Evolutionary conservation across 2,329 filamentous ascomycete genomes (phyloP).

Genomic region (Cladobotryum protrusum): DNA sequence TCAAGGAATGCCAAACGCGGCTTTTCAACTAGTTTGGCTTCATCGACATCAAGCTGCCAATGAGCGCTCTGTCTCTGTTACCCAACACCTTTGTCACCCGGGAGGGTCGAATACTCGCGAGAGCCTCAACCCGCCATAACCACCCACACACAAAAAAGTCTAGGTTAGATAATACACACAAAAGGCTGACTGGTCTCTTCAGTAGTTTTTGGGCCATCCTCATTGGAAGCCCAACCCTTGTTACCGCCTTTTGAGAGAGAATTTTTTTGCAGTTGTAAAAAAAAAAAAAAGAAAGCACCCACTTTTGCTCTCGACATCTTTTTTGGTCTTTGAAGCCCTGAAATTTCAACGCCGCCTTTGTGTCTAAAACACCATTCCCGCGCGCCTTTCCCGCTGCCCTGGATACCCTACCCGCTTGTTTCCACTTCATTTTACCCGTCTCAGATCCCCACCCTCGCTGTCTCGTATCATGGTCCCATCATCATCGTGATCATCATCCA

Average conservation of each 20-base stretch:
- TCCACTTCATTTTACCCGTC: neutral
- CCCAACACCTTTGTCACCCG: neutral
- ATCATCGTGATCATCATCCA: neutral
- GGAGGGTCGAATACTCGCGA: conserved; percentile 1
- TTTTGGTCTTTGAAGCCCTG: conserved; percentile 1
- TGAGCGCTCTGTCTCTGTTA: neutral
- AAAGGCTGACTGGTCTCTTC: neutral
- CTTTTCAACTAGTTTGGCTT: too few species aligned
- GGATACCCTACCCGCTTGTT: neutral
- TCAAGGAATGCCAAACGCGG: too few species aligned
- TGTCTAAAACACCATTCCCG: conserved; percentile 5
- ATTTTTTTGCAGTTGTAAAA: neutral
- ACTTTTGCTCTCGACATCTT: neutral
- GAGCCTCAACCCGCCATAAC: conserved; percentile 4
- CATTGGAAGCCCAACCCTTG: neutral
- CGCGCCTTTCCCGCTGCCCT: conserved; percentile 1
- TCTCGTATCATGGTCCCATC: neutral
- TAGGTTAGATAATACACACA: conserved; percentile 6
- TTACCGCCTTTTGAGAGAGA: neutral
- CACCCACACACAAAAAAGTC: conserved; percentile 1
- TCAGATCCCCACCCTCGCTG: conserved; percentile 2
- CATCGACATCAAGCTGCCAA: neutral
- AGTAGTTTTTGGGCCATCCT: neutral
- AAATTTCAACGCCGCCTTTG: conserved; percentile 4
- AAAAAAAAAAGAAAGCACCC: neutral